Percentiles rank a stretch among this genome's conserved stretches.
phyloP scores from a whole-genome alignment of 495 filamentous ascomycete species.

The Viridothelium virens region DNA sequence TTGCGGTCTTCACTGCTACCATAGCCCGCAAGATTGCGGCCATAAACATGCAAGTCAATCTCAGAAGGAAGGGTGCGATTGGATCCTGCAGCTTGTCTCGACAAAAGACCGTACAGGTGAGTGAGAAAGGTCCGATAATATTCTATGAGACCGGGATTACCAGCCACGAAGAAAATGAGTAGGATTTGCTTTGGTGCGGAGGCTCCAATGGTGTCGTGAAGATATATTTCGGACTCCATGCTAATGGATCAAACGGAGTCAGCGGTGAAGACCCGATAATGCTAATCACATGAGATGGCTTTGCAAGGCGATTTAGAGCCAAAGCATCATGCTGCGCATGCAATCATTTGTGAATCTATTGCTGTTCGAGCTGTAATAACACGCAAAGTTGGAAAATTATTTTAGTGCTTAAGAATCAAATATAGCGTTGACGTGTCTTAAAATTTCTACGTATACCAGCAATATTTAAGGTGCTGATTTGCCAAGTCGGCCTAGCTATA shows the following conservation, averaged over 20 bases:
- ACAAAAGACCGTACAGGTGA: conserved; percentile 37
- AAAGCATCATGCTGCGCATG: too few species aligned
- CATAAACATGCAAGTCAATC: conserved; percentile 51
- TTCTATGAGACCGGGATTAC: conserved; percentile 76
- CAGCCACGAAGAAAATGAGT: conserved; percentile 63
- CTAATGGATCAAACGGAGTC: neutral
- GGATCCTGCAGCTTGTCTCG: conserved; percentile 14
- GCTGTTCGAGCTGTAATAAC: too few species aligned
- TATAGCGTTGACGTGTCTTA: too few species aligned
- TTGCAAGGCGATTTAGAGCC: too few species aligned
- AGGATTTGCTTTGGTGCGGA: neutral
- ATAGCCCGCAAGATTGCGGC: conserved; percentile 69
- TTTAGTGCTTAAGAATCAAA: too few species aligned
- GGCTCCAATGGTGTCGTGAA: neutral
- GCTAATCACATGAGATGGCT: too few species aligned
- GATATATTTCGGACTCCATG: neutral
- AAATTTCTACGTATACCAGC: too few species aligned
- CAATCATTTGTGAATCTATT: too few species aligned
- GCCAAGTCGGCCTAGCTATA: too few species aligned
- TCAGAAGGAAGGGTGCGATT: conserved; percentile 3
- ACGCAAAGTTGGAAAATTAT: too few species aligned
- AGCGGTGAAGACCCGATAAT: too few species aligned
- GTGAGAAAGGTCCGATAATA: conserved; percentile 74
- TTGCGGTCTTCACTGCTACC: conserved; percentile 21
- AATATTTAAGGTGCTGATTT: too few species aligned